Base-by-base conservation (phyloP, 2,329 filamentous ascomycete genomes). In the Fusarium nodosum region DNA sequence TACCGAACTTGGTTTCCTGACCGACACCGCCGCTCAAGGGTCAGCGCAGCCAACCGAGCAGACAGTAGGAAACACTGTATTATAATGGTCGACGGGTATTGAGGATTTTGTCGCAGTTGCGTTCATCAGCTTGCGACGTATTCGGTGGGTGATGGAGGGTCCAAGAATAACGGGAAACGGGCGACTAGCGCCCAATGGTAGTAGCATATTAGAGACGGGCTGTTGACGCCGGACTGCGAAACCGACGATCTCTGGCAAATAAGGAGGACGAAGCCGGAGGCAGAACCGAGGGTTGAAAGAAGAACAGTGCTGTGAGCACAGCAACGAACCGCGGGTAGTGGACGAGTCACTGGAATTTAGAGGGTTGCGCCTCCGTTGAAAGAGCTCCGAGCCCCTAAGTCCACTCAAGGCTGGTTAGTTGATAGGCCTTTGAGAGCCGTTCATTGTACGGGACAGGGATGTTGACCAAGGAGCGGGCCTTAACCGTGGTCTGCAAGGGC, bases 401-500 rank as follows among this genome's bases (percentile, higher is more conserved):
- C 55, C 65, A 53, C 47, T 34, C 31, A 34, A 55, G 42, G 47
- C 55, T 56, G 44, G 61, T 11, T 9, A 62, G 31, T 26, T 54
- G 66, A 53, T 52, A 66, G 66, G 66, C 53, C 44, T 39, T 22
- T n/a, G 44, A 36, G 44, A 34, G 47, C 12, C 22, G 34, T 44
- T n/a, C 36, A n/a, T 12, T 50, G 59, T 30, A 36, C 38, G 18
- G 36, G 7, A 28, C 52, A 64, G 36, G 64, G 64, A 41, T 68
- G n/a, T 45, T 13, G 38, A 51, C 41, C 53, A 41, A 28, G 26
- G 26, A 60, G 68, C 58, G 51, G 69, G 66, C 65, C 67, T 69
- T 51, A 66, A 63, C 60, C 50, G 55, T 71, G 58, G 57, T 47
- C 72, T 73, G 68, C 63, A 74, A 70, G 71, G 71, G 68, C 67